Evolutionary conservation across 2,329 filamentous ascomycete genomes (phyloP).

Genomic region (Davidsoniella neocaledoniae): DNA sequence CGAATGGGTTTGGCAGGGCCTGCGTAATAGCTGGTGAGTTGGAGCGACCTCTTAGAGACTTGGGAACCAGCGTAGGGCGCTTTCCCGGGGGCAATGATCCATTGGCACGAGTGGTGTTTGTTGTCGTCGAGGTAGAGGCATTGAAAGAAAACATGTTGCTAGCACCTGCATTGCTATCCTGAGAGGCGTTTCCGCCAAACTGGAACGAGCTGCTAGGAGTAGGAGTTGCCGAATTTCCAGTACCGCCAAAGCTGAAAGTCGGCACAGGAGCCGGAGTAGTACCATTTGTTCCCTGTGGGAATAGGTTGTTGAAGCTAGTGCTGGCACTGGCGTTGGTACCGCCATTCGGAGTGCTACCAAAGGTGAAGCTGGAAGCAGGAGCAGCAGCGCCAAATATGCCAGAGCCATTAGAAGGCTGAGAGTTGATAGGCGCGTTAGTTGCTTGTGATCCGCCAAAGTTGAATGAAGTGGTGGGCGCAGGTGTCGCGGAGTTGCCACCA

Average conservation of each 20-base stretch:
- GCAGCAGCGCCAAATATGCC: constrained; percentile 20
- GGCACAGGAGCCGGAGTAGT: constrained; percentile 3
- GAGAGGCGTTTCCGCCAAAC: constrained; percentile 12
- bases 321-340: constrained; percentile 16
- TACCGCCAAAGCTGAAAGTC: constrained; percentile 25
- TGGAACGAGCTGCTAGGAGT: constrained; percentile 11
- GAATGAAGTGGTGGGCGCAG: constrained; percentile 18
- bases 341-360: constrained; percentile 7
- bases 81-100: constrained; percentile 18
- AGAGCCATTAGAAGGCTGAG: constrained; percentile 11
- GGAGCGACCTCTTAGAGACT: constrained; percentile 12
- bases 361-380: constrained; percentile 16
- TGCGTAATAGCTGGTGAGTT: constrained; percentile 12
- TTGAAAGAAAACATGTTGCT: constrained; percentile 13
- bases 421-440: constrained; percentile 2
- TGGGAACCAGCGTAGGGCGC: constrained; percentile 20
- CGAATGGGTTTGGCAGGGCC: constrained; percentile 12
- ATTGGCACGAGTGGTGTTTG: constrained; percentile 9
- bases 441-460: constrained; percentile 22
- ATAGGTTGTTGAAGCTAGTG: constrained; percentile 25
- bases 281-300: constrained; percentile 13
- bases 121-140: constrained; percentile 3
- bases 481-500: constrained; percentile 16
- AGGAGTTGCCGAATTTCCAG: constrained; percentile 9
- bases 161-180: constrained; percentile 17